Percentiles rank a stretch among this genome's conserved stretches.
Conservation (phyloP, 495 filamentous ascomycete species). For the Neurospora tetrasperma region DNA sequence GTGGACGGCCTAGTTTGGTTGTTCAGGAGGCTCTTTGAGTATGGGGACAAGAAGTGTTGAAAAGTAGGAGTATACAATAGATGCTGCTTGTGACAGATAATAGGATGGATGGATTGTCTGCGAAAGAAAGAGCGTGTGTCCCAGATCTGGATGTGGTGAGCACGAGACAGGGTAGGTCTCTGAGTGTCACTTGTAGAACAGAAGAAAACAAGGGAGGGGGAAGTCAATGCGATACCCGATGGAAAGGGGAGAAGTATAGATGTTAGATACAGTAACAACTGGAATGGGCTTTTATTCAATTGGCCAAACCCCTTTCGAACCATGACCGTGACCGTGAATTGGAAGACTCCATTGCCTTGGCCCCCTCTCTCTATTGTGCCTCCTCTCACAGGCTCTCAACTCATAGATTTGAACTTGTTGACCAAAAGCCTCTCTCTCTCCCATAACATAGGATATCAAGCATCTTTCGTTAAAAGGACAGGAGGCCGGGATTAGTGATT, state of each 20-base stretch:
- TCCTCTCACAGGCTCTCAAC: not conserved
- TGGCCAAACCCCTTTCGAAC: not conserved
- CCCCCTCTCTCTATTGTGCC: not conserved
- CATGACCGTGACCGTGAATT: not conserved
- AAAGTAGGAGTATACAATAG: not conserved
- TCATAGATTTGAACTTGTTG: not conserved
- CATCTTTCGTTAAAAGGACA: not conserved
- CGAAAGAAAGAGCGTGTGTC: not conserved
- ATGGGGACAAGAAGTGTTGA: not conserved
- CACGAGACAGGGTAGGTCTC: not conserved
- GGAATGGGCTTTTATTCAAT: not conserved
- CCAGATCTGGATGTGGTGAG: not conserved
- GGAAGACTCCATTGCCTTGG: not conserved
- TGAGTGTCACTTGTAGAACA: not conserved
- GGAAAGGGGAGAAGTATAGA: not conserved
- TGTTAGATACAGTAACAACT: not conserved
- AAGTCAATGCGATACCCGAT: not conserved
- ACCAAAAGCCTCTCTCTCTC: not conserved
- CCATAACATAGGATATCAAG: too few species aligned
- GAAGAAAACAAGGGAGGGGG: not conserved
- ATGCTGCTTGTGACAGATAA: not conserved
- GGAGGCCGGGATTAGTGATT: not conserved
- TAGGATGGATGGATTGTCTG: not conserved
- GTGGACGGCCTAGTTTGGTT: constrained; percentile 6
- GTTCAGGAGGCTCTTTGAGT: constrained; percentile 12